phyloP scores from a whole-genome alignment of 2,329 filamentous ascomycete species.

The Claviceps spartinae region DNA sequence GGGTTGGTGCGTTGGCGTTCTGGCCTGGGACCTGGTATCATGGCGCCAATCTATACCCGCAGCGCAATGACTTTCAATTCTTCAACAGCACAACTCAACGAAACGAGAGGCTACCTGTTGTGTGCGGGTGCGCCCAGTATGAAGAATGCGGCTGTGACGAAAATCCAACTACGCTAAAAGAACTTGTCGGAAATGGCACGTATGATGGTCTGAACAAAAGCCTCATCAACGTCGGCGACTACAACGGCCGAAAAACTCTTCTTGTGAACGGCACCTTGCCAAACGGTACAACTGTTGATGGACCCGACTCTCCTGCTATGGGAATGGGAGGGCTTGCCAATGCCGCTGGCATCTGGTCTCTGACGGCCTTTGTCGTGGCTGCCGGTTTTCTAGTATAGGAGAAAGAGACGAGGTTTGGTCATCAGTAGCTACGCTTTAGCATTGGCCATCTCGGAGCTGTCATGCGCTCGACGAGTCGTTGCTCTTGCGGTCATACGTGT shows the following conservation, averaged over 20 bases:
- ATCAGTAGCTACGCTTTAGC: background rate
- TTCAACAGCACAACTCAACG: constrained; percentile 34
- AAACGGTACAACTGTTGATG: constrained; percentile 44
- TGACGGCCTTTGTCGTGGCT: constrained; percentile 28
- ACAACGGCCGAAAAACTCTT: constrained; percentile 35
- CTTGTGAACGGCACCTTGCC: constrained; percentile 65
- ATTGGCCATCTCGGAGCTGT: background rate
- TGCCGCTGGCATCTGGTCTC: constrained; percentile 36
- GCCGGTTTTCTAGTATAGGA: constrained; percentile 29
- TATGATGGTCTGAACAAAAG: constrained; percentile 45
- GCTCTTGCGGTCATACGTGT: background rate
- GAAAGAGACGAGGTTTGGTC: background rate
- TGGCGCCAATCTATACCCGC: constrained; percentile 46
- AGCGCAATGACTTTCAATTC: constrained; percentile 29
- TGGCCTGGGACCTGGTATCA: constrained; percentile 55
- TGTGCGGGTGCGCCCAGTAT: constrained; percentile 38
- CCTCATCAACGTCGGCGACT: constrained; percentile 43
- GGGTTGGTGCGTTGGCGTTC: constrained; percentile 36
- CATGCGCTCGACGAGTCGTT: background rate
- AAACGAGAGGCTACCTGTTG: constrained; percentile 21
- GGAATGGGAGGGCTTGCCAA: constrained; percentile 21
- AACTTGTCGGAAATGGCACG: constrained; percentile 52
- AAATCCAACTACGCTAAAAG: constrained; percentile 40
- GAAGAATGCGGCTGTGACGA: constrained; percentile 54
- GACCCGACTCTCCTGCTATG: constrained; percentile 18